phyloP scores from a whole-genome alignment of 192 early-diverging fungal species.

The Endogone sp. region DNA sequence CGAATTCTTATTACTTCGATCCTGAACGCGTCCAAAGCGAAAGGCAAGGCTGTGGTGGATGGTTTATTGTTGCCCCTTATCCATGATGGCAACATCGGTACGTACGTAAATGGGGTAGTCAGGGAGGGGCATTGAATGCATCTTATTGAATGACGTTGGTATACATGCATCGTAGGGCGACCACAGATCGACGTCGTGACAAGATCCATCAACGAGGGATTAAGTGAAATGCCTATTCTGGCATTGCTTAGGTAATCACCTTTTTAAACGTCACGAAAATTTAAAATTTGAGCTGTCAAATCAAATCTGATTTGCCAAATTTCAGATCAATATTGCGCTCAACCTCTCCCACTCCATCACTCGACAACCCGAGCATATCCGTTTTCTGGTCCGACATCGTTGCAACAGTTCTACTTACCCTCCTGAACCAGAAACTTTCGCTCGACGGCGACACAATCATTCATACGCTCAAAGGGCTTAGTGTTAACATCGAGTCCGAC shows the following conservation, averaged over 20 bases:
- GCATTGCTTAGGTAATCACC: neutral
- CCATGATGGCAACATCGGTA: neutral
- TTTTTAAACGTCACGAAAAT: no score
- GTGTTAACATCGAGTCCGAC: neutral
- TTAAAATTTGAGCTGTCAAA: no score
- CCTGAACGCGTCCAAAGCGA: constrained; percentile 12
- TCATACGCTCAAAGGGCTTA: neutral
- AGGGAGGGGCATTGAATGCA: neutral
- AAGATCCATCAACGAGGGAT: neutral
- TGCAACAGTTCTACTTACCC: neutral
- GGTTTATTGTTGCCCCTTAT: constrained; percentile 16
- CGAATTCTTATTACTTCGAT: constrained; percentile 23
- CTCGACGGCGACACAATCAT: neutral
- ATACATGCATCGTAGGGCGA: neutral
- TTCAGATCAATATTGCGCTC: no score
- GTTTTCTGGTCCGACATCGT: neutral
- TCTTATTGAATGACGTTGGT: neutral
- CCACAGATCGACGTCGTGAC: neutral
- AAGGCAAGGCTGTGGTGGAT: constrained; percentile 26
- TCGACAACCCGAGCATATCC: no score
- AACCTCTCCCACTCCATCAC: no score
- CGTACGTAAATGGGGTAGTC: neutral
- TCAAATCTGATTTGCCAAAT: no score
- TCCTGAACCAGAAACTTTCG: neutral
- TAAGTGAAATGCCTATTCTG: neutral